Evolutionary conservation across 129 eudicot species (phyloP), one percentile per base, ranked within the genome.

Genomic region (Deinandra increscens): DNA sequence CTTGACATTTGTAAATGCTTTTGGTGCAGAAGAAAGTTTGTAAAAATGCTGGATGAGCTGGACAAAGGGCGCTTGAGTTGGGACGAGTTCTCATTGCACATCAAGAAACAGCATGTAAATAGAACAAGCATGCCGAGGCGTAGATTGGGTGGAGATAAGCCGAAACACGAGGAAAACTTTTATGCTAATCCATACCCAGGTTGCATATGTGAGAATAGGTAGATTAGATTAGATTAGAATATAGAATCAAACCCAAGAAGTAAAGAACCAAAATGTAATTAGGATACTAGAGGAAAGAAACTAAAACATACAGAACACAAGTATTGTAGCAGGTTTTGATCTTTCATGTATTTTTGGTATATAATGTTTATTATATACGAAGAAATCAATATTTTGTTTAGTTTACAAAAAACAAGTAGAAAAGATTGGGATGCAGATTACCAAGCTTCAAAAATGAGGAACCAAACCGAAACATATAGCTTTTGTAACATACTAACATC

Each of bases 171-270:
- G 72, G 87, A 87, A 64, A 84, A 70, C 44, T 87, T 84, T 55
- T 87, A 84, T 49, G 83, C 89, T 18, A 87, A 84, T 79, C 89
- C 89, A 55, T 84, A 69, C 39, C 94, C 89, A 11, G 94, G 87
- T 68, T 87, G 94, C 78, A 71, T 87, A 7, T 84, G 89, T 64
- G 79, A 81, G 18, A 66, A 37, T 48, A 56, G 48, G 48, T 45
- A 43, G 20, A 45, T 9, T 68, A 68, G 63, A 68, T 58, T 11
- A 43, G 20, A 45, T 9, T 68, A 68, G 63, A 68, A 44, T 11
- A 45, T 34, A 56, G 61, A 67, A 66, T 56, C 29, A 15, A 64
- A 53, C 64, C 39, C 10, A 50, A 6, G 9, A 62, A 49, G 70
- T 44, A 56, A 64, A 54, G 41, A 4, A 29, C 31, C 31, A 26